Evolutionary conservation across 2,329 filamentous ascomycete genomes (phyloP), one percentile per base, ranked within the genome.

Genomic region (Nigrospora osmanthi): DNA sequence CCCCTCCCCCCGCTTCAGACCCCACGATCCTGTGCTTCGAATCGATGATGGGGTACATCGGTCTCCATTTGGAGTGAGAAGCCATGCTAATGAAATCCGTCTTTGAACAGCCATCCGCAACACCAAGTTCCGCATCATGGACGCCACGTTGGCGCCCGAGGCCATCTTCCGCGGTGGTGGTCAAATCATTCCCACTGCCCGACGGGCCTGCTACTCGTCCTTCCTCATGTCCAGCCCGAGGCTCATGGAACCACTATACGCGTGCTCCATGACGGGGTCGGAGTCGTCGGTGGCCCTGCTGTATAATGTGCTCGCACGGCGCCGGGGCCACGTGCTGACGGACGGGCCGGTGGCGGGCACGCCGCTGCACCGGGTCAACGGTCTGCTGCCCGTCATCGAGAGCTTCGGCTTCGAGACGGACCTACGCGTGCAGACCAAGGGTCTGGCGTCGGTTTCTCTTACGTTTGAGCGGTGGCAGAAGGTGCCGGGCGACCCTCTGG

Each of bases 361-460:
- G 11, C 93, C 91, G 5, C 76, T 98, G 11, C 97, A 96, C 67
- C 85, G 87, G 17, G 90, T 96, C 43, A 87, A 84, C 57, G 93
- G 93, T 4, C 74, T 97, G 41, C 82, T 98, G 45, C 93, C 93
- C 11, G 93, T 97, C 48, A 95, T 98, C 60, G 93, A 98, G 70
- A 89, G 84, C 30, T 98, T 98, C 59, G 93, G 93, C 16, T 97
- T 98, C 66, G 93, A 98, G 72, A 97, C 93, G 13, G 93, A 98
- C 69, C 75, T 98, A 47, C 78, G 93, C 50, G 97, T 97, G 60
- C 90, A 95, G 66, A 96, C 91, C 0, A 88, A 96, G 70, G 91
- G 93, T 43, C 85, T 89, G 62, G 89, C 90, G 45, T 90, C 88
- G 58, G 82, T 97, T 43, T 89, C 84, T 56, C 76, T 98, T 33